Evolutionary conservation across 2,329 filamentous ascomycete genomes (phyloP), one percentile per base, ranked within the genome.

Genomic region (Neonectria sp.): DNA sequence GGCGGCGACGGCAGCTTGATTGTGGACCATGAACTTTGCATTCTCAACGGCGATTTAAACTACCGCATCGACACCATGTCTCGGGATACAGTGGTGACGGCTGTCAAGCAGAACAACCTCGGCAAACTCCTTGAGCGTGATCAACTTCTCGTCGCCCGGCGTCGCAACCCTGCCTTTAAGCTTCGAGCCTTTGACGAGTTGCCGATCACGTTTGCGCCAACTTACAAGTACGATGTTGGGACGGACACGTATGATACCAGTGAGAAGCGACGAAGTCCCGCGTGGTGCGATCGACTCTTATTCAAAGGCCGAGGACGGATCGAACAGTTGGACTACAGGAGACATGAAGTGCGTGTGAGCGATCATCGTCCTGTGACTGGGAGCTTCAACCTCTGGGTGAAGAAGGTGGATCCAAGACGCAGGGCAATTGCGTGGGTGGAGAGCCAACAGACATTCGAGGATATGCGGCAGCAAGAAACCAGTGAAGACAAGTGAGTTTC

Each of bases 61-160:
- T 99, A 99, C 80, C 95, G 96, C 68, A 98, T 99, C 76, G 96
- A 99, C 79, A 95, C 95, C 27, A 98, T 98, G 90, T 94, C 94
- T 21, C 93, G 96, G 56, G 94, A 98, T 76, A 95, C 93, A 0
- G 95, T 99, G 3, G 92, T 98, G 61, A 92, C 91, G 67, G 95
- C 94, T 2, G 90, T 98, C 57, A 92, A 93, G 70, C 87, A 92
- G 48, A 91, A 92, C 69, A 97, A 98, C 72, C 86, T 98, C 3
- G 77, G 86, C 31, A 97, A 97, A 78, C 88, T 99, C 2, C 90
- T 99, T 0, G 95, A 98, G 65, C 91, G 96, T 55, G 96, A 99
- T 77, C 96, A 99, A 79, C 87, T 99, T 6, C 90, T 98, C 2
- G 92, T 97, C 0, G 95, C 95, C 13, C 90, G 93, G 63, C 93